These are phyloP conservation scores for Boletellus sp. DNA, from an alignment of 1,284 basidiomycete species.

Conservation along the genomic window DNA sequence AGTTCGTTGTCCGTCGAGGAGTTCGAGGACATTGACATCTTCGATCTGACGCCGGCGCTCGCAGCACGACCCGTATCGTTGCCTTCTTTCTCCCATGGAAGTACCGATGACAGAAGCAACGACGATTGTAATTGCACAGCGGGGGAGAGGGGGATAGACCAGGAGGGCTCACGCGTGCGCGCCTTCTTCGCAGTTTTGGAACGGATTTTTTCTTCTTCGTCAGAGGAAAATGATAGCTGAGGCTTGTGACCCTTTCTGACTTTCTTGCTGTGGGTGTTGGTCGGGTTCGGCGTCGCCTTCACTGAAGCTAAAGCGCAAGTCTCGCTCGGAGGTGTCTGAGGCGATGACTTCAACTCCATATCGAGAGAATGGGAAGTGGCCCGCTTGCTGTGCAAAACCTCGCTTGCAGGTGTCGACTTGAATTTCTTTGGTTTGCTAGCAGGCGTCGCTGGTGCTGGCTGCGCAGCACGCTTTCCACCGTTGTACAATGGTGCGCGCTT, in stretches of 20 bases:
- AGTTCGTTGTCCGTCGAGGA: conserved; percentile 35
- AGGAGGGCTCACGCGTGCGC: conserved; percentile 38
- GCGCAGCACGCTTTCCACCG: conserved; percentile 15
- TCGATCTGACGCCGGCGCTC: conserved; percentile 20
- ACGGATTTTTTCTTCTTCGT: conserved; percentile 71
- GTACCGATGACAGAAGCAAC: conserved; percentile 22
- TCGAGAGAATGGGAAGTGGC: neutral
- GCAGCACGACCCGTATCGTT: conserved; percentile 18
- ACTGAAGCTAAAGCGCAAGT: conserved; percentile 6
- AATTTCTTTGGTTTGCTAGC: conserved; percentile 20
- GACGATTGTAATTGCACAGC: conserved; percentile 11
- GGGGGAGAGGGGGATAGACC: conserved; percentile 13
- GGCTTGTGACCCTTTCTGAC: conserved; percentile 30
- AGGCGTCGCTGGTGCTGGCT: conserved; percentile 9
- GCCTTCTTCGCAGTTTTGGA: conserved; percentile 60
- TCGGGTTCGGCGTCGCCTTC: conserved; percentile 24
- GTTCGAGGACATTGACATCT: conserved; percentile 26
- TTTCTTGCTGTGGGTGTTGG: conserved; percentile 20
- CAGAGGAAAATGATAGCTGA: conserved; percentile 55
- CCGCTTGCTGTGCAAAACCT: conserved; percentile 6
- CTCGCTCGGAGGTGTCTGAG: conserved; percentile 28
- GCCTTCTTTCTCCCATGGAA: conserved; percentile 14
- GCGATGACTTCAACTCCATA: conserved; percentile 11
- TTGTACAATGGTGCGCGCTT: conserved; percentile 55
- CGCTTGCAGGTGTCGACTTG: conserved; percentile 6